These are phyloP conservation scores for Boletus subcaerulescens DNA, from an alignment of 768 basidiomycete genomes.

Conservation along the genomic window DNA sequence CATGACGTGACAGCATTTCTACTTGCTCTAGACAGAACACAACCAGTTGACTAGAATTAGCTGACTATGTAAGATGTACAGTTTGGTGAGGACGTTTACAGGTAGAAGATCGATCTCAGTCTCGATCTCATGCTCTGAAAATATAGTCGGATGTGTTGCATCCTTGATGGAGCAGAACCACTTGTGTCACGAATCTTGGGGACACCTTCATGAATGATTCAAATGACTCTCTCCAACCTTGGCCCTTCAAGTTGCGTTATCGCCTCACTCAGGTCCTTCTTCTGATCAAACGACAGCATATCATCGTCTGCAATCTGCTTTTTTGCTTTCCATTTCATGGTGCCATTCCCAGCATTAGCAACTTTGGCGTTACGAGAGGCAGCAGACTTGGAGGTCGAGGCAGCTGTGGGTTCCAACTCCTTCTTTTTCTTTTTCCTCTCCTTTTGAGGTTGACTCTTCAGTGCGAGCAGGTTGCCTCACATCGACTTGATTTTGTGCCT, in stretches of 20 bases:
- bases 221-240: conserved; percentile 86
- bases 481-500: conserved; percentile 79
- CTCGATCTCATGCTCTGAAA: conserved; percentile 93
- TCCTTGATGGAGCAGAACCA: conserved; percentile 16
- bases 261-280: conserved; percentile 96
- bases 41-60: conserved; percentile 34
- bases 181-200: conserved; percentile 92
- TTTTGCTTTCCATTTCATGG: conserved; percentile 61
- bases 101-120: conserved; percentile 95
- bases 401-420: conserved; percentile 51
- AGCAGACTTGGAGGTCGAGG: conserved; percentile 61
- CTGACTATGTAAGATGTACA: conserved; percentile 83
- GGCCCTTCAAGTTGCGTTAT: conserved; percentile 81
- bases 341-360: conserved; percentile 34
- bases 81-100: conserved; percentile 78
- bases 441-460: conserved; percentile 56
- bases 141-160: conserved; percentile 12
- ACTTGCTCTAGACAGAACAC: conserved; percentile 23
- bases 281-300: conserved; percentile 90
- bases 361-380: conserved; percentile 47
- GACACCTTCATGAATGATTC: conserved; percentile 92
- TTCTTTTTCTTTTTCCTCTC: conserved; percentile 74
- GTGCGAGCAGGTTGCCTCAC: conserved; percentile 60
- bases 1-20: conserved; percentile 16
- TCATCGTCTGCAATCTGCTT: conserved; percentile 73